Evolutionary conservation across 768 basidiomycete species (phyloP).

Genomic region (Postia placenta): DNA sequence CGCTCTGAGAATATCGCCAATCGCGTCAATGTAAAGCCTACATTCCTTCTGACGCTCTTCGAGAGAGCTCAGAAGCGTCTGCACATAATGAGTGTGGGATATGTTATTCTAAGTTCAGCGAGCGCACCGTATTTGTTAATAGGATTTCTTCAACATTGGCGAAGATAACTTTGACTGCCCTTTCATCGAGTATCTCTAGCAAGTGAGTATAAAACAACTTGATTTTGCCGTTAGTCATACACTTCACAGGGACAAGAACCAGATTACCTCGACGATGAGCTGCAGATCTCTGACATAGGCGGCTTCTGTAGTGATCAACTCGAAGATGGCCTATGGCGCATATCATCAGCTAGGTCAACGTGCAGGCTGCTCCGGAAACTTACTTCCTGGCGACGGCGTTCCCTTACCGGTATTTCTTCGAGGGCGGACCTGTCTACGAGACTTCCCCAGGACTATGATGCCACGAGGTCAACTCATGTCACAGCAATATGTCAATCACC

Average conservation of each 20-base stretch:
- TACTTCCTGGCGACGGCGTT: constrained; percentile 87
- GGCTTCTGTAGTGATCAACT: constrained; percentile 86
- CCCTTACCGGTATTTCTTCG: constrained; percentile 69
- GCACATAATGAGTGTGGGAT: not conserved
- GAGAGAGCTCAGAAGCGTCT: constrained; percentile 81
- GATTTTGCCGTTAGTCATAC: not conserved
- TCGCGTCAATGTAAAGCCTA: constrained; percentile 82
- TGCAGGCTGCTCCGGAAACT: constrained; percentile 5
- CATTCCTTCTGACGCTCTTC: constrained; percentile 91
- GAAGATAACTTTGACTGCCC: constrained; percentile 79
- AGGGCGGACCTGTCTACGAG: constrained; percentile 81
- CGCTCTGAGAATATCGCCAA: constrained; percentile 76
- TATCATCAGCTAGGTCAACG: constrained; percentile 1
- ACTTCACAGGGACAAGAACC: not conserved
- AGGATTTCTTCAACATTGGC: constrained; percentile 93
- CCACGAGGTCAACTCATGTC: constrained; percentile 1
- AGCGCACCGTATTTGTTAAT: constrained; percentile 73
- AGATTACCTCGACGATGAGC: constrained; percentile 79
- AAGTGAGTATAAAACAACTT: constrained; percentile 85
- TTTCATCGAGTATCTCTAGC: constrained; percentile 62
- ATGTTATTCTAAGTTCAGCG: not conserved
- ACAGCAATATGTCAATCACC: constrained; percentile 11
- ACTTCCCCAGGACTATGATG: constrained; percentile 80
- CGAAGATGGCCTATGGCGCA: constrained; percentile 72
- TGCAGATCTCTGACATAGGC: constrained; percentile 91